A percentile compares a stretch with the other conserved stretches of the same genome.
These are phyloP conservation scores for Mycena floridula DNA, from an alignment of 768 basidiomycete genomes.

Conservation along the genomic window DNA sequence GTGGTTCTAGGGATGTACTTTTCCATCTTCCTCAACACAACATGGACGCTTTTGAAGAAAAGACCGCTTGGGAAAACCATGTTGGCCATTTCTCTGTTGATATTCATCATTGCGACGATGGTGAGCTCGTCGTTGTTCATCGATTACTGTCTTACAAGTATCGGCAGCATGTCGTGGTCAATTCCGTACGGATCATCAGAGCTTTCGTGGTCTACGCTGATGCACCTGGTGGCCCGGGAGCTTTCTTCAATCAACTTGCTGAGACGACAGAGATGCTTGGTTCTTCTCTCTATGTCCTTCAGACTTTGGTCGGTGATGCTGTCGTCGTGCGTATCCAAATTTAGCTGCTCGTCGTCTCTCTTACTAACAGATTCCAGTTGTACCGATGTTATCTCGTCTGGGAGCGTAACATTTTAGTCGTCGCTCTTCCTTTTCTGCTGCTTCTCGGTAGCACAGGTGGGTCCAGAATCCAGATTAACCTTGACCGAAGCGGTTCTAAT, in stretches of 20 bases:
- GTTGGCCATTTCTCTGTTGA: constrained; percentile 22
- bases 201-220: constrained; percentile 25
- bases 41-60: constrained; percentile 11
- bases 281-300: constrained; percentile 28
- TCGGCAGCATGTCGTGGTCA: constrained; percentile 28
- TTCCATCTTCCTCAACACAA: constrained; percentile 17
- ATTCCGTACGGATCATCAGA: constrained; percentile 27
- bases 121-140: constrained; percentile 11
- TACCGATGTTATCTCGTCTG: constrained; percentile 28
- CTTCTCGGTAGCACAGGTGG: constrained; percentile 25
- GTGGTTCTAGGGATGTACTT: constrained; percentile 26
- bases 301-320: constrained; percentile 31
- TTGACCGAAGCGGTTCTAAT: too few relatives aligned
- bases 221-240: constrained; percentile 20
- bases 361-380: constrained; percentile 11
- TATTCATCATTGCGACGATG: constrained; percentile 27
- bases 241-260: constrained; percentile 26
- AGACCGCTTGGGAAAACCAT: constrained; percentile 22
- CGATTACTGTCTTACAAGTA: background rate
- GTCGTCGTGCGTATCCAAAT: constrained; percentile 21
- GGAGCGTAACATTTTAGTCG: constrained; percentile 14
- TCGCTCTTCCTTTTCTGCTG: constrained; percentile 22
- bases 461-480: constrained; percentile 1
- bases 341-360: background rate
- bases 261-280: constrained; percentile 30